phyloP scores from a whole-genome alignment of 805 yeast species.

The Yamadazyma takamatsuzukensis region DNA sequence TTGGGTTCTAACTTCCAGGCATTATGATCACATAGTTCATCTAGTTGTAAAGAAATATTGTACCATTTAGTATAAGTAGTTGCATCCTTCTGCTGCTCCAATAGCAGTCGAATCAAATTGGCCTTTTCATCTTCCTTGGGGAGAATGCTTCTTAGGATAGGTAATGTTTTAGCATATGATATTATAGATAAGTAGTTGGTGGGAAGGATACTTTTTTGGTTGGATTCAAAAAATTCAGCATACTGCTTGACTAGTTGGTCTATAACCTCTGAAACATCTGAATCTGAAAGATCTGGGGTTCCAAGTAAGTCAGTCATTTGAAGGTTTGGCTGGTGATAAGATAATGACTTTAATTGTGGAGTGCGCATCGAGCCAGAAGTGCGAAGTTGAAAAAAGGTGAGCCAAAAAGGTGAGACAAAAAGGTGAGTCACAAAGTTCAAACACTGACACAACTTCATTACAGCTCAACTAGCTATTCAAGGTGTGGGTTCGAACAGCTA shows the following conservation, averaged over 20 bases:
- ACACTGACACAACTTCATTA: no score
- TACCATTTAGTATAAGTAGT: constrained; percentile 62
- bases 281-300: constrained; percentile 1
- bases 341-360: no score
- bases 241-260: constrained; percentile 13
- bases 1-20: constrained; percentile 67
- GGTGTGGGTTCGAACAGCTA: no score
- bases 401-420: no score
- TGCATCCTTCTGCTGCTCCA: constrained; percentile 31
- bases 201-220: not conserved
- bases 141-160: constrained; percentile 4
- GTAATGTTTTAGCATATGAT: constrained; percentile 7
- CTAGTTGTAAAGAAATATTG: constrained; percentile 58
- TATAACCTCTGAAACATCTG: constrained; percentile 13
- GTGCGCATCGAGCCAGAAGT: no score
- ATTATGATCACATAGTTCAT: constrained; percentile 58
- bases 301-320: constrained; percentile 1
- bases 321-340: no score
- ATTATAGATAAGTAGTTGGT: constrained; percentile 3
- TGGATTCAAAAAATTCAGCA: constrained; percentile 4
- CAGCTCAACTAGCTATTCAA: no score
- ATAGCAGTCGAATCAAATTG: constrained; percentile 17
- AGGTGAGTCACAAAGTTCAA: no score
- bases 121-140: constrained; percentile 17
- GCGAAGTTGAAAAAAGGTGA: no score